Percentiles rank a stretch among this genome's conserved stretches.
Conservation (phyloP, 495 filamentous ascomycete genomes). For the Terfezia boudieri region DNA sequence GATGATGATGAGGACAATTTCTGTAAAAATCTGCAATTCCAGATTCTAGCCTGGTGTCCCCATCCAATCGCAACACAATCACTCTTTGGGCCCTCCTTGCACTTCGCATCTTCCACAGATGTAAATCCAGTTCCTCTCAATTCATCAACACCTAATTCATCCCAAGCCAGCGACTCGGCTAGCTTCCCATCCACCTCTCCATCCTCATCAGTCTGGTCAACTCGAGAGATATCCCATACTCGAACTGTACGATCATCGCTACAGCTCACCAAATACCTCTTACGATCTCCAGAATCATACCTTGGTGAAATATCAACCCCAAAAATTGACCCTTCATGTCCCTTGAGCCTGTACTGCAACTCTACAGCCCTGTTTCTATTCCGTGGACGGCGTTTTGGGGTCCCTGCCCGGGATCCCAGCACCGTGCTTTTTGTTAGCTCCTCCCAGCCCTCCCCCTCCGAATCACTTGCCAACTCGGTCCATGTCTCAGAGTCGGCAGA, state of each 20-base stretch:
- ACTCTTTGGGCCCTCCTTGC: slow-evolving; percentile 9
- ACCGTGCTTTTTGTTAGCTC: neutral
- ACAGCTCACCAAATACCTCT: slow-evolving; percentile 60
- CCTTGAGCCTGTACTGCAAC: slow-evolving; percentile 52
- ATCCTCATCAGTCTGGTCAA: slow-evolving; percentile 14
- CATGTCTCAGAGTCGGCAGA: neutral
- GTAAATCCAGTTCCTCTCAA: slow-evolving; percentile 27
- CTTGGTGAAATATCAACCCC: slow-evolving; percentile 54
- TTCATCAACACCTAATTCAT: slow-evolving; percentile 24
- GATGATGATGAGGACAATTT: neutral
- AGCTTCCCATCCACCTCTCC: slow-evolving; percentile 5
- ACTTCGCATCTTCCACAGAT: neutral
- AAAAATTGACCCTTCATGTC: slow-evolving; percentile 88
- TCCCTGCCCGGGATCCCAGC: neutral
- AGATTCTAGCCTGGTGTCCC: slow-evolving; percentile 78
- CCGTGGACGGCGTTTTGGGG: neutral
- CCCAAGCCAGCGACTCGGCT: neutral
- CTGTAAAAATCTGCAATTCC: slow-evolving; percentile 47
- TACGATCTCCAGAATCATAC: slow-evolving; percentile 20
- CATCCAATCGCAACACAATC: slow-evolving; percentile 40
- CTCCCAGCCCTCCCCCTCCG: neutral
- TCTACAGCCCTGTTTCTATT: slow-evolving; percentile 11
- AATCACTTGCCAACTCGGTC: slow-evolving; percentile 8
- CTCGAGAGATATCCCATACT: slow-evolving; percentile 59
- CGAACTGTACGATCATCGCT: slow-evolving; percentile 86